Percentiles rank a stretch among this genome's conserved stretches.
These are phyloP conservation scores for Pisolithus tinctorius DNA, from an alignment of 768 basidiomycete genomes.

Conservation along the genomic window DNA sequence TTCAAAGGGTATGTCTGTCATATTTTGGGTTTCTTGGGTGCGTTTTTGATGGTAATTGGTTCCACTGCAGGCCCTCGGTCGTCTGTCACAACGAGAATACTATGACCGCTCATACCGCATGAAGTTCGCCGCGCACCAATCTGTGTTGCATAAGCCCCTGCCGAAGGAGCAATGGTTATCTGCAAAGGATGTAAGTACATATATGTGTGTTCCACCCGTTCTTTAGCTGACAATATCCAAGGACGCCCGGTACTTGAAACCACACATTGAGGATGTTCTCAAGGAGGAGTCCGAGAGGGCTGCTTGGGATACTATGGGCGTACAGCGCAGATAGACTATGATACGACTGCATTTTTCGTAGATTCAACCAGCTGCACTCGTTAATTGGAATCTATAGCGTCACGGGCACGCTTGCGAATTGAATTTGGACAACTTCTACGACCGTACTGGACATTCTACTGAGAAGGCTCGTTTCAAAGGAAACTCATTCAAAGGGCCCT, in stretches of 20 bases:
- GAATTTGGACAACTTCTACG: slow-evolving; percentile 5
- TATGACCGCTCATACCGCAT: slow-evolving; percentile 92
- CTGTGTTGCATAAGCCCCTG: slow-evolving; percentile 71
- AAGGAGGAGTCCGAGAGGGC: slow-evolving; percentile 72
- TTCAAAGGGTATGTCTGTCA: slow-evolving; percentile 62
- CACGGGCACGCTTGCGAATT: neutral
- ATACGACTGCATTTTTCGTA: neutral
- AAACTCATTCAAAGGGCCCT: slow-evolving; percentile 51
- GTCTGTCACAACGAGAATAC: slow-evolving; percentile 69
- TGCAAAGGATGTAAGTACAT: slow-evolving; percentile 58
- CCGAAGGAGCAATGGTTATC: slow-evolving; percentile 78
- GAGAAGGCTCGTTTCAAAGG: neutral
- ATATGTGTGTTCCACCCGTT: neutral
- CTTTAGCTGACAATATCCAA: slow-evolving; percentile 26
- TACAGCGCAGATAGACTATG: slow-evolving; percentile 56
- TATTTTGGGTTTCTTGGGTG: neutral
- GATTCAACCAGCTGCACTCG: slow-evolving; percentile 2
- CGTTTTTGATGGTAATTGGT: neutral
- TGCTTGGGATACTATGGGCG: slow-evolving; percentile 73
- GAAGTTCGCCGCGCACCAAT: slow-evolving; percentile 70
- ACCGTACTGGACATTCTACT: neutral
- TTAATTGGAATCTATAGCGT: neutral
- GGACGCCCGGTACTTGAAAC: slow-evolving; percentile 87
- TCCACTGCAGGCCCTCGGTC: slow-evolving; percentile 62
- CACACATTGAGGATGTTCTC: slow-evolving; percentile 65